Base-by-base conservation (phyloP, 495 filamentous ascomycete genomes). In the Penicillium robsamsonii region DNA sequence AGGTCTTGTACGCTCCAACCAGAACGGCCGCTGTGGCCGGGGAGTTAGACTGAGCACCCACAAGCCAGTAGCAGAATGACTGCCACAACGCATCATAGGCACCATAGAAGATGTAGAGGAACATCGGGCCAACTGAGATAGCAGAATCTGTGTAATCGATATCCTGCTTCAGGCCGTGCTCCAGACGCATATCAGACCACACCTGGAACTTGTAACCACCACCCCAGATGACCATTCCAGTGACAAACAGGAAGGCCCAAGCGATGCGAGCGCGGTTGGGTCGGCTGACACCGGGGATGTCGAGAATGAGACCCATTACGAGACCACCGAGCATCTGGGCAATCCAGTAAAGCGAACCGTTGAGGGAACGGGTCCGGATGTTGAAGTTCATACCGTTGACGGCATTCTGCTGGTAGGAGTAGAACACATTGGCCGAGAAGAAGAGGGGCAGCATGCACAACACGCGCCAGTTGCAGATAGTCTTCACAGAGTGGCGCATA, bases 1-100 rank as follows among this genome's bases (percentile, higher is more conserved):
- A 87, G 45, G 88, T 89, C 67, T 95, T 95, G 78, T 96, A 96
- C 72, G 90, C 95, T 43, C 92, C 92, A 15, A 90, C 85, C 60
- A 92, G 84, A 73, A 95, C 92, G 67, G 92, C 92, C 5, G 90
- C 82, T 64, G 87, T 90, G 59, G 89, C 87, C 31, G 88, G 84
- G 17, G 90, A 91, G 74, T 96, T 96, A 59, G 87, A 91, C 42
- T 89, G 78, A 4, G 92, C 84, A 44, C 92, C 92, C 83, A 97
- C 92, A 18, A 76, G 50, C 90, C 90, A 95, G 78, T 95, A 95
- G 56, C 92, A 88, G 65, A 76, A 84, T 3, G 88, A 90, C 70
- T 93, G 89, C 78, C 77, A 79, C n/a, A 75, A 65, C 4, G 77
- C 73, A 63, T 82, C 80, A 45, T 75, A 83, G 25, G 70, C 68